Evolutionary conservation across 495 filamentous ascomycete genomes (phyloP).

Genomic region (Echria macrotheca): DNA sequence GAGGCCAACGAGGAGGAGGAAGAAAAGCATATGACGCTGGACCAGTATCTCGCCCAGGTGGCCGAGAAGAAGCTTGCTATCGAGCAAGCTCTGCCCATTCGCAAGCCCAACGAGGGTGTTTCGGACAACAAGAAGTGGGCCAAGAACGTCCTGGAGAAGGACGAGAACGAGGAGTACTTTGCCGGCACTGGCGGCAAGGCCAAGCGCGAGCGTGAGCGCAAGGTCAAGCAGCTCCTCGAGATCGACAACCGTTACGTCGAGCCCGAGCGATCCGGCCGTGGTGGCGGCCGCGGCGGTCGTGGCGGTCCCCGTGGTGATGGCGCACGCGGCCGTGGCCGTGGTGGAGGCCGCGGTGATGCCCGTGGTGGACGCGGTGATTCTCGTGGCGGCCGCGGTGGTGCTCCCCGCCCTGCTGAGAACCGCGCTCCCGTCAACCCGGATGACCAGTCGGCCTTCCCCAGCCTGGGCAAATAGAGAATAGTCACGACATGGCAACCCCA

Average conservation of each 20-base stretch:
- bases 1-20: constrained; percentile 55
- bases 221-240: constrained; percentile 83
- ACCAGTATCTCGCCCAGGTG: constrained; percentile 81
- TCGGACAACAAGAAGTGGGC: constrained; percentile 86
- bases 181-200: constrained; percentile 69
- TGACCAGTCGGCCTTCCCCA: constrained; percentile 68
- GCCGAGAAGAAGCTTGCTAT: constrained; percentile 77
- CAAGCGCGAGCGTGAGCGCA: constrained; percentile 83
- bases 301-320: constrained; percentile 45
- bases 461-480: constrained; percentile 47
- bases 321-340: constrained; percentile 45
- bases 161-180: constrained; percentile 72
- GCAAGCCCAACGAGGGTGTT: constrained; percentile 85
- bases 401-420: constrained; percentile 30
- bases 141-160: constrained; percentile 70
- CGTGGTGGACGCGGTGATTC: constrained; percentile 7
- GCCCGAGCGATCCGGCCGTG: constrained; percentile 48
- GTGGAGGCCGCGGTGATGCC: constrained; percentile 24
- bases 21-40: constrained; percentile 82
- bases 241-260: constrained; percentile 80
- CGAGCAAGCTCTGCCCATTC: constrained; percentile 58
- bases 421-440: constrained; percentile 50
- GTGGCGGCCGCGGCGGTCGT: constrained; percentile 52
- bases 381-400: constrained; percentile 24
- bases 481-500: background rate